Percentiles rank a stretch among this genome's conserved stretches.
phyloP scores from a whole-genome alignment of 2,329 filamentous ascomycete genomes.

The Beauveria sp. region DNA sequence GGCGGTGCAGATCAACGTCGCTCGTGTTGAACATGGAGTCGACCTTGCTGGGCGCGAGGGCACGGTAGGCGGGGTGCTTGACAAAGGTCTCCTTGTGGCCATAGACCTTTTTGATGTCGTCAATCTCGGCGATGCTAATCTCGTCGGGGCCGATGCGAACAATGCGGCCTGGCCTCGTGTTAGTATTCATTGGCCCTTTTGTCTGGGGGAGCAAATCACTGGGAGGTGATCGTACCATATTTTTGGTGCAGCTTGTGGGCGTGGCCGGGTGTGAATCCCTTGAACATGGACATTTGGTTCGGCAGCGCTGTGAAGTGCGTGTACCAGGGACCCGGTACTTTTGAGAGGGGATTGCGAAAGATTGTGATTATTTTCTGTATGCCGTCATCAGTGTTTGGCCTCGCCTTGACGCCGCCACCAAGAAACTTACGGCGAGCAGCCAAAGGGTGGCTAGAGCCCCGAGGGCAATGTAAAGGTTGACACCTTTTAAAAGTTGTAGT shows the following conservation, averaged over 20 bases:
- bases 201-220: no score
- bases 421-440: not conserved
- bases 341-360: slow-evolving; percentile 11
- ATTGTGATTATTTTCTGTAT: slow-evolving; percentile 5
- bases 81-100: slow-evolving; percentile 18
- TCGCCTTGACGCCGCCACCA: no score
- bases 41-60: slow-evolving; percentile 14
- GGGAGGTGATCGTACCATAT: slow-evolving; percentile 15
- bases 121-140: slow-evolving; percentile 17
- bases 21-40: slow-evolving; percentile 31
- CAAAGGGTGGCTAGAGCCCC: slow-evolving; percentile 2
- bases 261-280: slow-evolving; percentile 13
- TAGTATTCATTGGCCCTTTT: not conserved
- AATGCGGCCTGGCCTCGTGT: slow-evolving; percentile 16
- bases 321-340: slow-evolving; percentile 21
- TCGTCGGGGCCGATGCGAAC: slow-evolving; percentile 20
- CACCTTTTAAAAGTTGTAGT: slow-evolving; percentile 1
- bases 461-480: slow-evolving; percentile 4
- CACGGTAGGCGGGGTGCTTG: slow-evolving; percentile 19
- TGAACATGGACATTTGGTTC: slow-evolving; percentile 16
- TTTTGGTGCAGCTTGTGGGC: slow-evolving; percentile 18
- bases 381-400: not conserved
- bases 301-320: slow-evolving; percentile 16
- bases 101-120: slow-evolving; percentile 26
- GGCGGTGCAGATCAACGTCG: slow-evolving; percentile 31